Evolutionary conservation across 768 basidiomycete species (phyloP).

Genomic region (Ramaria rubella): DNA sequence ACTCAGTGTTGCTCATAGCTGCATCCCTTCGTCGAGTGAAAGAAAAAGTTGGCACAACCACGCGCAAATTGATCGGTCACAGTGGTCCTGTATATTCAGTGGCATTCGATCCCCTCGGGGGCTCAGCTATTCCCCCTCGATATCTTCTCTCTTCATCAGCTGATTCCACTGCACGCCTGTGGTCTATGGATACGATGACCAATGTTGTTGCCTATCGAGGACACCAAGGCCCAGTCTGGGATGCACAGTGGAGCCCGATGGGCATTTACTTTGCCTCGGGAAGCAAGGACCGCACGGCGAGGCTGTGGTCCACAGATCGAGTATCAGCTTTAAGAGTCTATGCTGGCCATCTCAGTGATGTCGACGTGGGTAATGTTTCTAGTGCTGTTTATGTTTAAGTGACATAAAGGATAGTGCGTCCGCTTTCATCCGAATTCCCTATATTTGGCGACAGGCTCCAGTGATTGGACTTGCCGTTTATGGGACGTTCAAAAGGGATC

Average conservation of each 20-base stretch:
- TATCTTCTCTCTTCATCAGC: slow-evolving; percentile 89
- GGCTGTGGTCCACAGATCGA: slow-evolving; percentile 94
- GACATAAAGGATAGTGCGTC: slow-evolving; percentile 55
- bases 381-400: neutral
- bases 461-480: slow-evolving; percentile 89
- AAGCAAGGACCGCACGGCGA: slow-evolving; percentile 88
- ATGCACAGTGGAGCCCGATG: slow-evolving; percentile 97
- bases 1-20: slow-evolving; percentile 32
- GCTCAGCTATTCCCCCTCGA: slow-evolving; percentile 78
- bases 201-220: slow-evolving; percentile 93
- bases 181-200: slow-evolving; percentile 93
- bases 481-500: slow-evolving; percentile 98
- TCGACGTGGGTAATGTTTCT: slow-evolving; percentile 64
- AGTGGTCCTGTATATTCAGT: slow-evolving; percentile 95
- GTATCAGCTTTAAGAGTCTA: slow-evolving; percentile 83
- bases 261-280: slow-evolving; percentile 98
- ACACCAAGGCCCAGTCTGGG: slow-evolving; percentile 97
- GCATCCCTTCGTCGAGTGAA: slow-evolving; percentile 55
- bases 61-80: slow-evolving; percentile 95
- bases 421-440: slow-evolving; percentile 97
- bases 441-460: slow-evolving; percentile 94
- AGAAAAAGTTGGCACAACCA: slow-evolving; percentile 76
- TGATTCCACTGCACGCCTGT: slow-evolving; percentile 83
- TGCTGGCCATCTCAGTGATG: slow-evolving; percentile 93
- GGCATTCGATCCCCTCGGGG: slow-evolving; percentile 85